phyloP scores from a whole-genome alignment of 2,329 filamentous ascomycete genomes.

The Talaromyces funiculosus region DNA sequence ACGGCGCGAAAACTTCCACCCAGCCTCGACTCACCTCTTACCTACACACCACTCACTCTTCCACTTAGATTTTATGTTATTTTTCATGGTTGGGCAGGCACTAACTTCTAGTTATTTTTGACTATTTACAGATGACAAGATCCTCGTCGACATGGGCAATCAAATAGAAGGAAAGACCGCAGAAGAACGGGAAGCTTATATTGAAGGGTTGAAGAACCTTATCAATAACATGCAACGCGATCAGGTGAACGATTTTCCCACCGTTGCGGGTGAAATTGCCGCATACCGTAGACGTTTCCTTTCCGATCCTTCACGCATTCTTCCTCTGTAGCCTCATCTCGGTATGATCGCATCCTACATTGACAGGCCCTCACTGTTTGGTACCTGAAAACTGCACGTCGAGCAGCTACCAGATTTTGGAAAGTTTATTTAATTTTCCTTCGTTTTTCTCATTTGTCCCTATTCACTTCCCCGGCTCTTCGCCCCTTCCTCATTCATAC shows the following conservation, averaged over 20 bases:
- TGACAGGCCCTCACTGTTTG: no score
- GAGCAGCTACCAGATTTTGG: constrained; percentile 5
- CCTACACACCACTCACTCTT: constrained; percentile 7
- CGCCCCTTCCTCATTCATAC: constrained; percentile 4
- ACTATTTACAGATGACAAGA: constrained; percentile 43
- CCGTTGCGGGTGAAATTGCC: constrained; percentile 45
- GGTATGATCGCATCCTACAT: constrained; percentile 8
- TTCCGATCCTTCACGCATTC: constrained; percentile 41
- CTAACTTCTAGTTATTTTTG: constrained; percentile 14
- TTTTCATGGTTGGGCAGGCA: neutral
- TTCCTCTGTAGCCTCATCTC: constrained; percentile 37
- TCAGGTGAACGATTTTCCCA: constrained; percentile 47
- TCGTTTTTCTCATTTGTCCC: constrained; percentile 19
- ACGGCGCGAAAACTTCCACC: constrained; percentile 22
- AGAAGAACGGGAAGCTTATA: constrained; percentile 40
- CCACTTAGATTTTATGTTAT: neutral
- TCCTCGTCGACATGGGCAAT: constrained; percentile 46
- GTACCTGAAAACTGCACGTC: neutral
- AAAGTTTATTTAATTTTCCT: no score
- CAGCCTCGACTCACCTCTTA: constrained; percentile 17
- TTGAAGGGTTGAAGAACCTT: constrained; percentile 42
- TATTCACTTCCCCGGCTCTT: constrained; percentile 9
- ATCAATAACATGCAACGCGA: constrained; percentile 46
- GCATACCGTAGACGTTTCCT: constrained; percentile 48
- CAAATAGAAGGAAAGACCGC: constrained; percentile 42